Evolutionary conservation across 371 early-diverging fungal species (phyloP).

Genomic region (Mucor saturninus): DNA sequence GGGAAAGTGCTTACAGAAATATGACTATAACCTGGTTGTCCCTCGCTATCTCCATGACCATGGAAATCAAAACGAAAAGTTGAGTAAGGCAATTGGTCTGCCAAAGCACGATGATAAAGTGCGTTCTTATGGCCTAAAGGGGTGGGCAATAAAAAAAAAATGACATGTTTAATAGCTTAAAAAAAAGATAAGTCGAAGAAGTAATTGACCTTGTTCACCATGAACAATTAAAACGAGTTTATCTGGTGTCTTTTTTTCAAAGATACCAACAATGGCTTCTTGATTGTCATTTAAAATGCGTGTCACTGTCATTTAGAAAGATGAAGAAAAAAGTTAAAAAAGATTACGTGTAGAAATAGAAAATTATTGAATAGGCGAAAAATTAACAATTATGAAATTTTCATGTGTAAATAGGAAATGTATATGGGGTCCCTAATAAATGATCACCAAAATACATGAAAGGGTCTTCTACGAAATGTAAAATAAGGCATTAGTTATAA

Average conservation of each 20-base stretch:
- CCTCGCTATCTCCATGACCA: slow-evolving; percentile 57
- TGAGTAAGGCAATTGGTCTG: slow-evolving; percentile 48
- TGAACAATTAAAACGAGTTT: slow-evolving; percentile 30
- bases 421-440: no score
- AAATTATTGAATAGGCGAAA: no score
- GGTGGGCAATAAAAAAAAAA: not conserved
- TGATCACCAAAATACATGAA: no score
- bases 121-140: slow-evolving; percentile 55
- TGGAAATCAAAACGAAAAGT: slow-evolving; percentile 59
- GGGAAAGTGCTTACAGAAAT: slow-evolving; percentile 29
- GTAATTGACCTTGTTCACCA: slow-evolving; percentile 31
- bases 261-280: slow-evolving; percentile 23
- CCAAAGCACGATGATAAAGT: slow-evolving; percentile 52
- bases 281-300: slow-evolving; percentile 16
- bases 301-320: slow-evolving; percentile 21
- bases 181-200: not conserved
- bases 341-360: not conserved
- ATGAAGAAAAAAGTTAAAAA: slow-evolving; percentile 2
- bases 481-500: no score
- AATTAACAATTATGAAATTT: no score
- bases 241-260: slow-evolving; percentile 17
- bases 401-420: no score
- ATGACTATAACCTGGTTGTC: slow-evolving; percentile 45
- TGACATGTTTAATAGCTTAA: not conserved
- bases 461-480: no score